These are phyloP conservation scores for Trametes hirsuta DNA, from an alignment of 1,284 basidiomycete genomes.

Conservation along the genomic window DNA sequence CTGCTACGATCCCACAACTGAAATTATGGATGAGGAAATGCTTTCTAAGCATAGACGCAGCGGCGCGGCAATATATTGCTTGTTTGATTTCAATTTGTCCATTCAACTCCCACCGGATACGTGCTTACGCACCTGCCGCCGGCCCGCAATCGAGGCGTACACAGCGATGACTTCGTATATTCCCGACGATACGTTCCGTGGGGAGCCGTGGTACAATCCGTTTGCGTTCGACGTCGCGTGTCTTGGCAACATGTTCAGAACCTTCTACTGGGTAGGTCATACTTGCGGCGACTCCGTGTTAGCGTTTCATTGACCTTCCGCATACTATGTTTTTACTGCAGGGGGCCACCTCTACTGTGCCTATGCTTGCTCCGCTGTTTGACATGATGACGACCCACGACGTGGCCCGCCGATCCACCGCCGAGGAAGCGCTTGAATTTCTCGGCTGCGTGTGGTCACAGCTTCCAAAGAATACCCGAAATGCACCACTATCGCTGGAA, in stretches of 20 bases:
- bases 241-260: constrained; percentile 1
- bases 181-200: neutral
- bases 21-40: neutral
- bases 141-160: neutral
- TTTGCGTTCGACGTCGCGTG: constrained; percentile 13
- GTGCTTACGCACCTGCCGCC: neutral
- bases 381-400: constrained; percentile 15
- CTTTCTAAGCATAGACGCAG: neutral
- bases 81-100: constrained; percentile 10
- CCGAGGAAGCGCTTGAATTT: constrained; percentile 4
- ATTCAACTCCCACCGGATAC: neutral
- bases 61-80: neutral
- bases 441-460: neutral
- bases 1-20: neutral
- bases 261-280: neutral
- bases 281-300: neutral
- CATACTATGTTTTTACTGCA: too few relatives aligned
- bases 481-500: neutral
- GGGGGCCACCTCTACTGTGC: neutral
- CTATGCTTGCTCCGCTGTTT: constrained; percentile 7
- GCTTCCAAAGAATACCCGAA: neutral
- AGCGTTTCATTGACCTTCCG: neutral
- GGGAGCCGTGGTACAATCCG: constrained; percentile 4
- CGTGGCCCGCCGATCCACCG: constrained; percentile 3
- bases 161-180: neutral